These are phyloP conservation scores for Cairneyella variabilis DNA, from an alignment of 495 filamentous ascomycete species.

Conservation along the genomic window DNA sequence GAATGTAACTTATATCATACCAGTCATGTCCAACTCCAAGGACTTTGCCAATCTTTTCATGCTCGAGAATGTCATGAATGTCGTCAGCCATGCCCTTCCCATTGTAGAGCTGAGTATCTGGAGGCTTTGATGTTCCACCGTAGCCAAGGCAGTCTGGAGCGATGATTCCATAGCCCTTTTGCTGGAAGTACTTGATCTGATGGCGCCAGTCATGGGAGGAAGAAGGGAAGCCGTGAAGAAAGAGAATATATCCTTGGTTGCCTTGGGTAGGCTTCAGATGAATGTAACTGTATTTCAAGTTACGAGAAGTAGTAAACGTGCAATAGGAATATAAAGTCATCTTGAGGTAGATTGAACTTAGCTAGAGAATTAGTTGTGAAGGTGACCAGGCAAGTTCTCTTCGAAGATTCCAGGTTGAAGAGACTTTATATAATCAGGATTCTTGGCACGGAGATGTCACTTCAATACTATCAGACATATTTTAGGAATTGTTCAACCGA, in stretches of 20 bases:
- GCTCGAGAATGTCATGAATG: constrained; percentile 25
- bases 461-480: no score
- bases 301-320: constrained; percentile 16
- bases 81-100: constrained; percentile 33
- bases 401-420: no score
- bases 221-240: constrained; percentile 39
- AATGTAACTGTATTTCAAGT: constrained; percentile 33
- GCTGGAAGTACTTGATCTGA: constrained; percentile 31
- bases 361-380: no score
- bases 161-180: constrained; percentile 38
- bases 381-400: no score
- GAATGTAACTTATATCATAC: constrained; percentile 1
- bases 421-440: no score
- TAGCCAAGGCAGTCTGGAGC: constrained; percentile 45
- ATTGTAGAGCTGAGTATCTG: constrained; percentile 28
- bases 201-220: constrained; percentile 39
- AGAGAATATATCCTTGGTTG: constrained; percentile 29
- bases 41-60: constrained; percentile 24
- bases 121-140: constrained; percentile 38
- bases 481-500: no score
- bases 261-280: constrained; percentile 19
- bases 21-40: constrained; percentile 31
- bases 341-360: no score
- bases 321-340: no score
- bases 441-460: no score